phyloP scores from a whole-genome alignment of 192 early-diverging fungal genomes.

The Diversispora epigaea region DNA sequence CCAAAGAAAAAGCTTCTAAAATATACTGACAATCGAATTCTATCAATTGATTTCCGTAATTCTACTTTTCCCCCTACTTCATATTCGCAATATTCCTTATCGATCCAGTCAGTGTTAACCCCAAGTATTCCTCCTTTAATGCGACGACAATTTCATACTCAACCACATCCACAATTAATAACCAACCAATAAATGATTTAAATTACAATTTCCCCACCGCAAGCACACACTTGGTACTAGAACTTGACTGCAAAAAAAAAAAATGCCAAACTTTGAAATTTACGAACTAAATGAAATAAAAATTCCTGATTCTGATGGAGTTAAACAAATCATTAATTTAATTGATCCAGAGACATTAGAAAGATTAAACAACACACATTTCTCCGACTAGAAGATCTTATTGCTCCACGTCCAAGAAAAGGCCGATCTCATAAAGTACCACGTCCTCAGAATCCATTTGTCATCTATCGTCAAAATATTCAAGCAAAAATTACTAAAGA shows the following conservation, averaged over 20 bases:
- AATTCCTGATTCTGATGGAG: neutral
- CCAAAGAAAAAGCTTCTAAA: neutral
- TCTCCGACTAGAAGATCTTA: neutral
- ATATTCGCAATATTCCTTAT: no score
- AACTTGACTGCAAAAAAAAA: no score
- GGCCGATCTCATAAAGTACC: neutral
- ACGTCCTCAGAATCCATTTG: conserved; percentile 13
- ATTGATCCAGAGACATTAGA: neutral
- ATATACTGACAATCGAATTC: neutral
- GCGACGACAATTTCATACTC: neutral
- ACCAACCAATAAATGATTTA: neutral
- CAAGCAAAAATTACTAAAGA: conserved; percentile 2
- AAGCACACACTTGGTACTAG: neutral
- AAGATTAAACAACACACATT: neutral
- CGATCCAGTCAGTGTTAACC: no score
- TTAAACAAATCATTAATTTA: conserved; percentile 1
- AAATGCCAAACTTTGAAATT: no score
- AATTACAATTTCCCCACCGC: neutral
- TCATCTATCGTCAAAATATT: conserved; percentile 1
- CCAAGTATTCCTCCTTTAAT: no score
- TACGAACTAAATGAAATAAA: neutral
- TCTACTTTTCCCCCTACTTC: no score
- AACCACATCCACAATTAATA: neutral
- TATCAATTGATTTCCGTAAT: no score
- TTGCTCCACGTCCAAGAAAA: conserved; percentile 7